Evolutionary conservation across 2,329 filamentous ascomycete species (phyloP).

Genomic region (Ascochyta lentis): DNA sequence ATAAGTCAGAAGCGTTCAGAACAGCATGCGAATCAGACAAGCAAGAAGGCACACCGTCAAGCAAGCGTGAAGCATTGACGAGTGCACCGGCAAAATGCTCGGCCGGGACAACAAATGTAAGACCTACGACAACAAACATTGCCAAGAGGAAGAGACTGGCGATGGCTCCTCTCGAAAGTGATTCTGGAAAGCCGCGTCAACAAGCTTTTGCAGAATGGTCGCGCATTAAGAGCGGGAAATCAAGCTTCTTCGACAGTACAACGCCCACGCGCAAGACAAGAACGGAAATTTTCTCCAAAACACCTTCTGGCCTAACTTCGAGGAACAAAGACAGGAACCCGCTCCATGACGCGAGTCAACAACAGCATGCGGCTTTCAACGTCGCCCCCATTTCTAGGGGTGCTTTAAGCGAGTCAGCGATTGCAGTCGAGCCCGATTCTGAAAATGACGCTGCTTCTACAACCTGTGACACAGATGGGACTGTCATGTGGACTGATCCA

Average conservation of each 20-base stretch:
- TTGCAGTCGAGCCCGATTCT: background rate
- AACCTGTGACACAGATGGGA: constrained; percentile 36
- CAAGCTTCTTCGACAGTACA: constrained; percentile 38
- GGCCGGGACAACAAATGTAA: background rate
- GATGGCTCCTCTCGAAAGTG: background rate
- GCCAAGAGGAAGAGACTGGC: constrained; percentile 34
- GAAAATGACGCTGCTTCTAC: background rate
- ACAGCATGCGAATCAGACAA: background rate
- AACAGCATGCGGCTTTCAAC: background rate
- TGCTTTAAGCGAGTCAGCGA: background rate
- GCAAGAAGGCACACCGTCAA: background rate
- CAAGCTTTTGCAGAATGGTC: constrained; percentile 49
- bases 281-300: background rate
- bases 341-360: background rate
- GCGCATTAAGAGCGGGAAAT: constrained; percentile 53
- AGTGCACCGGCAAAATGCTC: background rate
- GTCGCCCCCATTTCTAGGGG: background rate
- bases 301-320: background rate
- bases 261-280: background rate
- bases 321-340: background rate
- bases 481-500: constrained; percentile 67
- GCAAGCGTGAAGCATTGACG: background rate
- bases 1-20: constrained; percentile 8
- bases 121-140: background rate
- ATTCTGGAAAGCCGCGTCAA: constrained; percentile 2